These are phyloP conservation scores for Saccharomycopsis amapae DNA, from an alignment of 805 yeast genomes.

Conservation along the genomic window DNA sequence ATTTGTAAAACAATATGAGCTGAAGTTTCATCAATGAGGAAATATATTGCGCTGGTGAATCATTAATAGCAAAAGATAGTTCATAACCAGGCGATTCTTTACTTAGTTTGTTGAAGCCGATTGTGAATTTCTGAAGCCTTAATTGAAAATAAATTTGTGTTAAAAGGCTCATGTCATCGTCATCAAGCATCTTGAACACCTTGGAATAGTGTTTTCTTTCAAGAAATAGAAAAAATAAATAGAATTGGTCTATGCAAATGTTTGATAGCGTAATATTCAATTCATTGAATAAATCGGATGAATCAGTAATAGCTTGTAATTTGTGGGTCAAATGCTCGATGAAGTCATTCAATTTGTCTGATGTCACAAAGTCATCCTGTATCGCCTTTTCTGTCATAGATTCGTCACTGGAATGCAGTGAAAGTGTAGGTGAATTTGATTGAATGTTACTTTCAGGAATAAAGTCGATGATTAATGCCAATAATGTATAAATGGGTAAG, in stretches of 20 bases:
- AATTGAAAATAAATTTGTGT: conserved; percentile 14
- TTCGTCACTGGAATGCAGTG: not conserved
- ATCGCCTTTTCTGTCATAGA: not conserved
- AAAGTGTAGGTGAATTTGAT: not conserved
- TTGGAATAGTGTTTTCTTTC: not conserved
- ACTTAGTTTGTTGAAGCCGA: conserved; percentile 27
- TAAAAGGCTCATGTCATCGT: conserved; percentile 6
- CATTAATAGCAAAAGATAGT: conserved; percentile 33
- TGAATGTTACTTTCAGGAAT: not conserved
- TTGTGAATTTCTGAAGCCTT: conserved; percentile 22
- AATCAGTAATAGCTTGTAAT: not conserved
- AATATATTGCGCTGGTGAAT: conserved; percentile 36
- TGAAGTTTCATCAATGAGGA: conserved; percentile 34
- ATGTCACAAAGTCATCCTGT: not conserved
- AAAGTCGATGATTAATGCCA: not conserved
- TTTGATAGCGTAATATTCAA: conserved; percentile 24
- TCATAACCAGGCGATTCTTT: conserved; percentile 41
- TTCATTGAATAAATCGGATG: conserved; percentile 22
- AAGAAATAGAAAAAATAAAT: conserved; percentile 22
- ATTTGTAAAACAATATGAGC: conserved; percentile 20
- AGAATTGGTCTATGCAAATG: conserved; percentile 26
- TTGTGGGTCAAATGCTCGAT: not conserved
- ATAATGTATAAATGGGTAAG: no score
- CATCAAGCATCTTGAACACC: not conserved
- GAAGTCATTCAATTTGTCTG: conserved; percentile 2